Evolutionary conservation across 768 basidiomycete genomes (phyloP), one percentile per base, ranked within the genome.

Genomic region (Boletus reticulatus): DNA sequence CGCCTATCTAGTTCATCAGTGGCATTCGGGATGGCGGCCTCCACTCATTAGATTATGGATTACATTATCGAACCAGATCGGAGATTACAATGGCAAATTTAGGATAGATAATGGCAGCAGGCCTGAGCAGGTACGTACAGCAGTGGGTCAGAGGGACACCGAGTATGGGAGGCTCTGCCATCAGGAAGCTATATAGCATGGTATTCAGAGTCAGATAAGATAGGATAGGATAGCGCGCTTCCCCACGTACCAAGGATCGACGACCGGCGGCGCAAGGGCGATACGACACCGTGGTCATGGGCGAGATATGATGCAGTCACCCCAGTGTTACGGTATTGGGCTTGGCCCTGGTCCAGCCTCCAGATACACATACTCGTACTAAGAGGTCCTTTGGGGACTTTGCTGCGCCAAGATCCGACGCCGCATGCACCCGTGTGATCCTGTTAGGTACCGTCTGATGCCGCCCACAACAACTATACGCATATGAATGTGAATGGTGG

Each of bases 111-210:
- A 2, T 3, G 9, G 29, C 8, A 13, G 48, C 24, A n/a, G 17
- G 12, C 12, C 44, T 46, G 29, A 42, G 29, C 24, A 16, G 2
- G 4, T 6, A 1, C 8, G 6, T 14, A 39, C 3, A 43, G 55
- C 22, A 60, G 34, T 4, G 4, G 19, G 13, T n/a, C 49, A 42
- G 52, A 60, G 56, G 31, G 43, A 14, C 4, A 52, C 61, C 31
- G 20, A 44, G 44, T 50, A 22, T 46, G 52, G 60, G n/a, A 39
- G 29, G 20, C n/a, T 34, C 43, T 24, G 9, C 29, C 10, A 56
- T 46, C 43, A 22, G 31, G 43, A 19, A 6, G 6, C 16, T 20
- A 29, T 48, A 24, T 24, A 6, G 49, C 20, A 45, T 31, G 9
- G 22, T 22, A 16, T 14, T 10, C 16, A 9, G 20, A 37, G 19